Percentiles rank a stretch among this genome's conserved stretches.
Evolutionary conservation across 768 basidiomycete species (phyloP).

Genomic region (Dioszegia hungarica): DNA sequence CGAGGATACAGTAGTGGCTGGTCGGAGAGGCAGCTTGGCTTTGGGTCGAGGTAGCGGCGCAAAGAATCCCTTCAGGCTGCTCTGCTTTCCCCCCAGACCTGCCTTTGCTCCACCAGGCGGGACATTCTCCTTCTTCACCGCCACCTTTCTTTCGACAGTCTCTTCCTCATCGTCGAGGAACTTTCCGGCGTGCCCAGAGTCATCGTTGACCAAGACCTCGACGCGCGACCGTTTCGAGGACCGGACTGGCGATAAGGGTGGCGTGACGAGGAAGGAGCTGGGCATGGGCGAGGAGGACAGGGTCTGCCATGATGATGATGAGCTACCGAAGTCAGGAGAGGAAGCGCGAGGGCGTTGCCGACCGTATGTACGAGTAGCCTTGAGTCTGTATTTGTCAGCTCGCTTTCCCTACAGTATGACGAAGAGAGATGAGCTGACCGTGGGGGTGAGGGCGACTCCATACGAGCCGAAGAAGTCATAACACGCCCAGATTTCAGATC

Average conservation of each 20-base stretch:
- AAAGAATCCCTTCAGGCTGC: conserved; percentile 29
- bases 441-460: too few relatives aligned
- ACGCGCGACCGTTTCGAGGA: neutral
- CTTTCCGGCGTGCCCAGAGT: neutral
- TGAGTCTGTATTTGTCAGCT: conserved; percentile 18
- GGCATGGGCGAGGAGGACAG: conserved; percentile 1
- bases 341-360: neutral
- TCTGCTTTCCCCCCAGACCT: conserved; percentile 1
- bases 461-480: too few relatives aligned
- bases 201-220: neutral
- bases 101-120: neutral
- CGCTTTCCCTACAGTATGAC: too few relatives aligned
- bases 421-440: too few relatives aligned
- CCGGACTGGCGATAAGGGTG: conserved; percentile 1
- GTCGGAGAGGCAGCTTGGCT: conserved; percentile 9
- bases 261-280: neutral
- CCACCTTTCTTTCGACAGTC: too few relatives aligned
- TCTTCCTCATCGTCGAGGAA: too few relatives aligned
- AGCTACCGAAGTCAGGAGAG: neutral
- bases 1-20: neutral
- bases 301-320: conserved; percentile 2
- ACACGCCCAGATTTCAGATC: too few relatives aligned
- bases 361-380: conserved; percentile 32
- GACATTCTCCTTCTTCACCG: neutral
- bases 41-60: conserved; percentile 1